Base-by-base conservation (phyloP, 1,139 yeast species). In the Geotrichum fermentans region DNA sequence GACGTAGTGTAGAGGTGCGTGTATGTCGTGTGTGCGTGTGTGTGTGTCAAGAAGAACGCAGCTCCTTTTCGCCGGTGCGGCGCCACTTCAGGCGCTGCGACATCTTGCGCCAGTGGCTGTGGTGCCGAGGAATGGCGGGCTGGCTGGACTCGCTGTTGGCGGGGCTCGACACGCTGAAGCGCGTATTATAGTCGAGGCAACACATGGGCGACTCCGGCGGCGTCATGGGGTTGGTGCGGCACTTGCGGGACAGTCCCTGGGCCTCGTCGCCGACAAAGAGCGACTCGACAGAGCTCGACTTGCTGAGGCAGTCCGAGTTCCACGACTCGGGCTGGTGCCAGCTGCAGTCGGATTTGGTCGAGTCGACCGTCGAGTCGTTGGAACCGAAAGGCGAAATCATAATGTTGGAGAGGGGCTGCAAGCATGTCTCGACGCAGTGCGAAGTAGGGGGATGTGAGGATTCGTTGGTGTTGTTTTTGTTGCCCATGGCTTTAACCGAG, bases 131-230 rank as follows among this genome's bases (percentile, higher is more conserved):
- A 29, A 33, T 29, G 16, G 13, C 35, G n/a, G n/a, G n/a, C 11
- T 10, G 14, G 24, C 39, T 14, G 4, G 32, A 8, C 10, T 17
- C 20, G 24, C 14, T 22, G 21, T 18, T 22, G 11, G 14, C 21
- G n/a, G 32, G 28, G 14, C 35, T 16, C 17, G 37, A 13, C 16
- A 11, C 3, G 20, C 20, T 33, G 34, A 29, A 43, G 29, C 22
- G 20, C 16, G 46, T 10, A 8, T 18, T 17, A 14, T 16, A 16
- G 17, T 43, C 33, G 18, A 11, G n/a, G 14, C 16, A 40, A 13
- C 44, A 43, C 10, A 40, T 38, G n/a, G 53, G 53, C 13, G 53
- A 50, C 26, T 50, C 51, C n/a, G 53, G 53, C 2, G 53, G 53
- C 11, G 53, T 50, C 49, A 50, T 47, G 24, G 47, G 48, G 11